phyloP scores from a whole-genome alignment of 75 land plant genomes.

The Picea sitchensis region DNA sequence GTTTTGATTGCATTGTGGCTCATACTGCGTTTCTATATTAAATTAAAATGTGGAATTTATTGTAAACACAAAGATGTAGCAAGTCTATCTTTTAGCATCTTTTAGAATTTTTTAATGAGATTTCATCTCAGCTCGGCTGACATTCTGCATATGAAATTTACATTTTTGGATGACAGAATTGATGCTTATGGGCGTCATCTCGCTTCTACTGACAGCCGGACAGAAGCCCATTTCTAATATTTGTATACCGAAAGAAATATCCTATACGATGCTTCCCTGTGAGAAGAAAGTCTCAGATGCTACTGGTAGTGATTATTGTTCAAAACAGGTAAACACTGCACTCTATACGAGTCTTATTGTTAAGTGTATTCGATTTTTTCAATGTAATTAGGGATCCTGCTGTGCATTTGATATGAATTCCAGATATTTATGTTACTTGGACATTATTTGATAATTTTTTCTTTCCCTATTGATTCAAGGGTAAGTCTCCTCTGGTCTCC shows the following conservation, averaged over 20 bases:
- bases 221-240: constrained; percentile 33
- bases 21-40: not conserved
- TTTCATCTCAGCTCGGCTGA: not conserved
- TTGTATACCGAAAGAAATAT: constrained; percentile 30
- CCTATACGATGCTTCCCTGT: constrained; percentile 43
- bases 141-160: not conserved
- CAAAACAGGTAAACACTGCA: not conserved
- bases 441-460: not conserved
- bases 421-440: not conserved
- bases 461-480: constrained; percentile 21
- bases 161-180: constrained; percentile 23
- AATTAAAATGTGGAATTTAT: not conserved
- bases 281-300: not conserved
- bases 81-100: not conserved
- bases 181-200: constrained; percentile 61
- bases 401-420: too few species aligned
- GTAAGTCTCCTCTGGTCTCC: constrained; percentile 31
- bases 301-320: not conserved
- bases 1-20: not conserved
- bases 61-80: not conserved
- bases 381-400: not conserved
- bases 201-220: constrained; percentile 43
- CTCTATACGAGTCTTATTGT: not conserved
- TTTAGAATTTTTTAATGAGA: not conserved
- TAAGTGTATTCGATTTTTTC: not conserved